A percentile compares a stretch with the other conserved stretches of the same genome.
Evolutionary conservation across 108 stramenopile species (phyloP).

Genomic region (Cafeteria roenbergensis): DNA sequence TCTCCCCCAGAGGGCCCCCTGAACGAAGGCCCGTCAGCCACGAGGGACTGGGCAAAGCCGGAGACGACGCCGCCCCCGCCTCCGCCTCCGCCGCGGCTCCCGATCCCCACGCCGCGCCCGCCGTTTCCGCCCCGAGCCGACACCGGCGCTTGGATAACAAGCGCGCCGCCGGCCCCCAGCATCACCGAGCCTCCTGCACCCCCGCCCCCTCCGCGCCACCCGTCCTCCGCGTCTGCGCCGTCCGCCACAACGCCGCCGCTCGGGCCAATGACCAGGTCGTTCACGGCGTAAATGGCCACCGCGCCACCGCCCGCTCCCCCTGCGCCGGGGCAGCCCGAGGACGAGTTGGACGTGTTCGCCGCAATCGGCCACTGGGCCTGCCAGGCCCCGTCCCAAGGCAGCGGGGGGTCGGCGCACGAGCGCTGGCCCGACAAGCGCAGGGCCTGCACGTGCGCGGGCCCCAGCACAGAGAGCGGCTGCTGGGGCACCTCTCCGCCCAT

Average conservation of each 20-base stretch:
- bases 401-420: too few species aligned
- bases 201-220: constrained; percentile 56
- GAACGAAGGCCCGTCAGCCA: too few species aligned
- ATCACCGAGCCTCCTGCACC: constrained; percentile 57
- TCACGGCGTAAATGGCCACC: constrained; percentile 73
- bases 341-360: constrained; percentile 70
- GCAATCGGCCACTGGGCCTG: too few species aligned
- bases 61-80: constrained; percentile 62
- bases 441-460: neutral
- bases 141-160: constrained; percentile 31
- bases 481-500: constrained; percentile 20
- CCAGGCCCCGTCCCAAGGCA: too few species aligned
- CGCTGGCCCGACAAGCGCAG: too few species aligned
- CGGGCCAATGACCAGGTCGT: constrained; percentile 53
- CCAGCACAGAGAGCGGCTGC: neutral
- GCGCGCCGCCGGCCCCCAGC: constrained; percentile 49
- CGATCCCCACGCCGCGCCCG: constrained; percentile 30
- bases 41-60: constrained; percentile 50
- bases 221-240: constrained; percentile 48
- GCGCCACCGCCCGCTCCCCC: constrained; percentile 78
- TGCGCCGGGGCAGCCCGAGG: constrained; percentile 81
- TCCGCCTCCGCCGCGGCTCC: constrained; percentile 45
- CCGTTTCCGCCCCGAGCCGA: constrained; percentile 53
- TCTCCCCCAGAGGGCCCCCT: too few species aligned
- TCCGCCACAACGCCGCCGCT: constrained; percentile 39